Conservation (phyloP, 148 eudicot species). For the Vaccinium darrowii region DNA sequence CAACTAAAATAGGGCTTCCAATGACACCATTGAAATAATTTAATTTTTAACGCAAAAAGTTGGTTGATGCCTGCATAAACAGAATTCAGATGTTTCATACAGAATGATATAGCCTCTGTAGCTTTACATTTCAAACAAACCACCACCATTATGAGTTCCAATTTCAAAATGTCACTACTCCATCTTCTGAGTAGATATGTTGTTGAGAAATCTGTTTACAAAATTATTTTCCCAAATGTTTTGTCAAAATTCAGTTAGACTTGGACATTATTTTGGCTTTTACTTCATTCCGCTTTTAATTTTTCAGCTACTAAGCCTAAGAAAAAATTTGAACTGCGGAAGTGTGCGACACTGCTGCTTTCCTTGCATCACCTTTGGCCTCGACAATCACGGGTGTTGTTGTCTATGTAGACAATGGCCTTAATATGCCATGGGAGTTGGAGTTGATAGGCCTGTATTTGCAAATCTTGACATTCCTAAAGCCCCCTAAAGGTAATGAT, state of each 20-base stretch:
- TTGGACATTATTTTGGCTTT: not conserved
- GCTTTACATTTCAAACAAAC: not conserved
- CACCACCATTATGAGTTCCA: not conserved
- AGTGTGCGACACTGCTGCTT: too few species aligned
- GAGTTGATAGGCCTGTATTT: too few species aligned
- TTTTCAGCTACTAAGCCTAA: not conserved
- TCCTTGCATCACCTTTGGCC: too few species aligned
- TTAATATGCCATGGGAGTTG: too few species aligned
- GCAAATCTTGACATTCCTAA: too few species aligned
- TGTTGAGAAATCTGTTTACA: not conserved
- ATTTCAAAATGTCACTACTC: not conserved
- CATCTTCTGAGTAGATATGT: not conserved
- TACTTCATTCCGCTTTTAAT: not conserved
- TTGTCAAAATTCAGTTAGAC: too few species aligned
- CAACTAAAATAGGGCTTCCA: not conserved
- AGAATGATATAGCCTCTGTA: not conserved
- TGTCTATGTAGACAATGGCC: too few species aligned
- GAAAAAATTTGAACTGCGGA: conserved; percentile 61
- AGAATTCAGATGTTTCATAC: not conserved
- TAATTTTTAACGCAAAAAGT: not conserved
- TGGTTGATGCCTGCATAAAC: not conserved
- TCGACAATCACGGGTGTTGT: too few species aligned
- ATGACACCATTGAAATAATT: not conserved
- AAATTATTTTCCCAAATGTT: too few species aligned
- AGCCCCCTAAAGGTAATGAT: too few species aligned